Base-by-base conservation (phyloP, 768 basidiomycete species). In the Suillus fuscotomentosus region DNA sequence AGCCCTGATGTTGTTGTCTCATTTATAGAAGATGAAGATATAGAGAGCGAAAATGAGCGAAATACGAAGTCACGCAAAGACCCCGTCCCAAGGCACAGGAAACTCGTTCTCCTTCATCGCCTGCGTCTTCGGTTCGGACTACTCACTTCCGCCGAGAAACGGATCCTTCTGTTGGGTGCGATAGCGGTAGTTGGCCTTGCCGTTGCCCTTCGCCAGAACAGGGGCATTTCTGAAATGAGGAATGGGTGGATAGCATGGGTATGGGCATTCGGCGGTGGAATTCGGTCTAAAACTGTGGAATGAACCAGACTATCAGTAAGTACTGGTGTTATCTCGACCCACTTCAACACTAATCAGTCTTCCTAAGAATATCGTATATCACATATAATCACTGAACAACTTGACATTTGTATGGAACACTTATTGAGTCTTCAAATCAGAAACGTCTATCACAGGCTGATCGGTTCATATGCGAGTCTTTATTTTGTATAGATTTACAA, bases 121-220 rank as follows among this genome's bases (percentile, higher is more conserved):
- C 55, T 62, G 17, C 53, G 69, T 8, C 51, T 64, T 24, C 68
- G 73, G 38, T 48, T 77, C 5, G 67, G 69, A 27, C 65, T 71
- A 20, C 72, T 77, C 62, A 75, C 70, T 5, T 60, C 67, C 39
- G 66, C 66, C 11, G 76, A 76, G 34, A 71, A 75, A 31, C 68
- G 74, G 39, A 61, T 72, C 6, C 64, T 90, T 72, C 77, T 90
- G 38, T 84, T 86, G 20, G 87, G 90, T 27, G 88, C 89, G 24
- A 83, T 91, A 38, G 72, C 92, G 34, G 85, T 89, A 14, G 78
- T 92, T 6, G 89, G 89, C 14, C 84, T 91, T 24, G 90, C 89
- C 10, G 79, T 93, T 72, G 89, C 88, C 3, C 57, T 76, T 53
- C 64, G 41, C 27, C 48, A 64, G 45, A 47, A 31, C 47, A 51